Evolutionary conservation across 2,329 filamentous ascomycete genomes (phyloP).

Genomic region (Penicillium sp.): DNA sequence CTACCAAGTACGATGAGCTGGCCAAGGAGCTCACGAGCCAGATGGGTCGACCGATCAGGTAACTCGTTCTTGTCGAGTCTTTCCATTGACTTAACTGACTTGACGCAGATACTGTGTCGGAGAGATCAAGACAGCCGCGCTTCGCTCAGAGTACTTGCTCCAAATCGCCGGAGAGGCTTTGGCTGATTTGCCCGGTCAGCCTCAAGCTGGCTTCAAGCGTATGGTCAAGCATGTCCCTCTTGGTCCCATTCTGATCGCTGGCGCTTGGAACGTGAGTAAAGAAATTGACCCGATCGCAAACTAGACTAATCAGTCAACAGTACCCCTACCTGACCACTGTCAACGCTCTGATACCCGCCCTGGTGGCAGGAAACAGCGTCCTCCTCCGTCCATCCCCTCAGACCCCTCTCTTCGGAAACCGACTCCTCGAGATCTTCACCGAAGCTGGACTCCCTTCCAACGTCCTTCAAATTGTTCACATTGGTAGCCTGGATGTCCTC

Average conservation of each 20-base stretch:
- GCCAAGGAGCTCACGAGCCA: slow-evolving; percentile 80
- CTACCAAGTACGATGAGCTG: slow-evolving; percentile 69
- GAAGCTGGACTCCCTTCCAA: slow-evolving; percentile 76
- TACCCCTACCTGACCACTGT: slow-evolving; percentile 89
- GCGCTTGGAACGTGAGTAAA: slow-evolving; percentile 83
- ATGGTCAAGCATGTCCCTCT: slow-evolving; percentile 84
- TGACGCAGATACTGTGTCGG: slow-evolving; percentile 58
- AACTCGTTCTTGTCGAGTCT: not conserved
- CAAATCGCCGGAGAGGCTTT: slow-evolving; percentile 76
- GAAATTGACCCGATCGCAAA: slow-evolving; percentile 4
- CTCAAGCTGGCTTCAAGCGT: slow-evolving; percentile 80
- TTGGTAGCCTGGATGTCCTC: slow-evolving; percentile 70
- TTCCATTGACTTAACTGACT: not conserved
- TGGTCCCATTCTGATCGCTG: slow-evolving; percentile 79
- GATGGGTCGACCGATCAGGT: slow-evolving; percentile 88
- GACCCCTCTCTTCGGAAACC: slow-evolving; percentile 83
- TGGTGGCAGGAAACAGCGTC: slow-evolving; percentile 84
- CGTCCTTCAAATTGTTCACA: slow-evolving; percentile 85
- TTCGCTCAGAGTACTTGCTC: slow-evolving; percentile 77
- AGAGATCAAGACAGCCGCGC: slow-evolving; percentile 78
- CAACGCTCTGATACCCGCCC: slow-evolving; percentile 84
- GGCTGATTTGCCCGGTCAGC: slow-evolving; percentile 74
- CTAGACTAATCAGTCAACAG: slow-evolving; percentile 45
- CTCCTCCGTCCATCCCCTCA: slow-evolving; percentile 91
- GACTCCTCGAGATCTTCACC: slow-evolving; percentile 69